Percentiles rank a stretch among this genome's conserved stretches.
Conservation (phyloP, 352 stramenopile species). For the Globisporangium rhizosaccharum region DNA sequence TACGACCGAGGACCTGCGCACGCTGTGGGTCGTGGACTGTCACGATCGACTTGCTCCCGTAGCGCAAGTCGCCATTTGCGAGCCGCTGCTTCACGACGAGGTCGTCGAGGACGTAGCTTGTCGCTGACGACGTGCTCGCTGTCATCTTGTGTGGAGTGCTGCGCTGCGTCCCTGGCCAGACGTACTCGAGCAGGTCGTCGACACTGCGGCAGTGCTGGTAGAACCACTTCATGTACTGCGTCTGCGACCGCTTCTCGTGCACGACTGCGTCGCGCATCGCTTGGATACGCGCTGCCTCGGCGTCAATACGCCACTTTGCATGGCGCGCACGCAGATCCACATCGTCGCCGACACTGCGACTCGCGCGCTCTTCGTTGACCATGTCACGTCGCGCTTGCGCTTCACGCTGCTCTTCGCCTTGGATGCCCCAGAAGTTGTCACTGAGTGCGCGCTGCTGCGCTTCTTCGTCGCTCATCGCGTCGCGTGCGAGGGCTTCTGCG, state of each 20-base stretch:
- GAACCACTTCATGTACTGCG: slow-evolving; percentile 59
- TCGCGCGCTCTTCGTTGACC: slow-evolving; percentile 29
- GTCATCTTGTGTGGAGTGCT: neutral
- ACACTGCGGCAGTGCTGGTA: slow-evolving; percentile 45
- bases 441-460: slow-evolving; percentile 30
- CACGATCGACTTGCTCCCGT: slow-evolving; percentile 34
- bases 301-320: slow-evolving; percentile 28
- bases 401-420: slow-evolving; percentile 44
- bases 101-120: slow-evolving; percentile 45
- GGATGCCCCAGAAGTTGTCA: slow-evolving; percentile 62
- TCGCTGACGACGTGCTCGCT: neutral
- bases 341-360: slow-evolving; percentile 25
- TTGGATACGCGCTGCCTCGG: slow-evolving; percentile 9
- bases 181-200: slow-evolving; percentile 49
- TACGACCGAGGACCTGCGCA: slow-evolving; percentile 20
- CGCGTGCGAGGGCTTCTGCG: slow-evolving; percentile 22
- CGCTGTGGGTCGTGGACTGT: slow-evolving; percentile 43
- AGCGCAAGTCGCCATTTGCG: slow-evolving; percentile 36
- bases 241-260: slow-evolving; percentile 35
- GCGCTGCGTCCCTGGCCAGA: slow-evolving; percentile 37
- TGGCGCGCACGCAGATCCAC: slow-evolving; percentile 24
- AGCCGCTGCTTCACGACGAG: slow-evolving; percentile 42
- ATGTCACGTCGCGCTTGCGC: slow-evolving; percentile 24
- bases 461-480: slow-evolving; percentile 35
- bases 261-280: slow-evolving; percentile 17